phyloP scores from a whole-genome alignment of 2,329 filamentous ascomycete species.

The Dactylellina cionopaga region DNA sequence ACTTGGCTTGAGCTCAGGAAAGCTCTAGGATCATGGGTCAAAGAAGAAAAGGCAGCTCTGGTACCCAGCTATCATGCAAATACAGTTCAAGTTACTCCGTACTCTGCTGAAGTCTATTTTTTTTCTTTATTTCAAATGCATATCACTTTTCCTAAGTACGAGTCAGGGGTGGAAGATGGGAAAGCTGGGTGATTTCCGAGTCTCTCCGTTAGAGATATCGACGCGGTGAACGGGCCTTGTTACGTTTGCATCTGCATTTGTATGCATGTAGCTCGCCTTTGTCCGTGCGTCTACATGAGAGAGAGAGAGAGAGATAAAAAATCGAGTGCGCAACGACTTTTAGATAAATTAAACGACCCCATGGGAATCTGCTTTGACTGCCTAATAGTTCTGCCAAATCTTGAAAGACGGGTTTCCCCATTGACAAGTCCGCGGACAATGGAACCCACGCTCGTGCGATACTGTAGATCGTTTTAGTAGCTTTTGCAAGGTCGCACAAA shows the following conservation, averaged over 20 bases:
- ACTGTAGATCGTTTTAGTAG: no score
- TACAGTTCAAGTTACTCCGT: no score
- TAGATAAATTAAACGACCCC: neutral
- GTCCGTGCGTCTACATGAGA: constrained; percentile 41
- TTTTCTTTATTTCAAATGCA: no score
- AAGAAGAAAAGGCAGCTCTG: neutral
- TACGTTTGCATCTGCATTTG: constrained; percentile 2
- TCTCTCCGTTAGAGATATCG: constrained; percentile 13
- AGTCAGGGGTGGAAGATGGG: neutral
- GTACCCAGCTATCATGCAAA: neutral
- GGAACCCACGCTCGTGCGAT: no score
- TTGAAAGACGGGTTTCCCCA: no score
- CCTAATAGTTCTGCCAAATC: constrained; percentile 38
- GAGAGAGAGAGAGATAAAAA: neutral
- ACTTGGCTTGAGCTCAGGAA: constrained; percentile 4
- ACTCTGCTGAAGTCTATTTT: no score
- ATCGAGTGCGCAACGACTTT: neutral
- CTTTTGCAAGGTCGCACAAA: no score
- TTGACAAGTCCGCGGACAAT: no score
- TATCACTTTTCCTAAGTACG: no score
- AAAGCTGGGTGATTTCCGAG: constrained; percentile 10
- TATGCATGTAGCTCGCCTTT: constrained; percentile 47
- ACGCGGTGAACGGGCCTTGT: constrained; percentile 1
- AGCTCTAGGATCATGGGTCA: constrained; percentile 35
- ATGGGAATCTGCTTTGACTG: constrained; percentile 7